Conservation (phyloP, 2,329 filamentous ascomycete genomes). For the Teratosphaeria nubilosa region DNA sequence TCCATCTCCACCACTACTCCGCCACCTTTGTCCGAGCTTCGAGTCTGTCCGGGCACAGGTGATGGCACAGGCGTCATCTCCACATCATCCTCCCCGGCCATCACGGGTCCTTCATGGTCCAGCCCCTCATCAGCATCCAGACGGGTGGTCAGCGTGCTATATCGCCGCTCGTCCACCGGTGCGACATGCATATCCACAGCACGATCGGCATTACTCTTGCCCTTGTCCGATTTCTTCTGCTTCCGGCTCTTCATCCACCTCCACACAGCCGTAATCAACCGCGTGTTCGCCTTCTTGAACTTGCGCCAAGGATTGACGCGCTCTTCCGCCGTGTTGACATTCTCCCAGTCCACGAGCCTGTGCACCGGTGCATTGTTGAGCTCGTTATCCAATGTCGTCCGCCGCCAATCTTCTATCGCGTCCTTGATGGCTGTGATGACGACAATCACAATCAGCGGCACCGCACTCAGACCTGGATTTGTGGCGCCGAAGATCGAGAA, state of each 20-base stretch:
- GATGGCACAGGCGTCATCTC: constrained; percentile 95
- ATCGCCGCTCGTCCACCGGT: constrained; percentile 30
- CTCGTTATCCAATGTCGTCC: constrained; percentile 83
- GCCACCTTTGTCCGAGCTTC: constrained; percentile 5
- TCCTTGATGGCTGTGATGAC: constrained; percentile 85
- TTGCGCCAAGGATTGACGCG: constrained; percentile 76
- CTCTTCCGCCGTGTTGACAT: constrained; percentile 86
- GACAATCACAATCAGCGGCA: constrained; percentile 88
- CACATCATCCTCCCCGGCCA: constrained; percentile 54
- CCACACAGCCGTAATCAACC: constrained; percentile 48
- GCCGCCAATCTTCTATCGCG: constrained; percentile 86
- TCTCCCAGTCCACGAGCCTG: constrained; percentile 75
- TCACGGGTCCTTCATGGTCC: constrained; percentile 10
- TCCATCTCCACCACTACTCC: constrained; percentile 1
- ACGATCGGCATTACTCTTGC: constrained; percentile 33
- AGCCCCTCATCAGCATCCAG: constrained; percentile 27
- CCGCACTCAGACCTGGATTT: constrained; percentile 81
- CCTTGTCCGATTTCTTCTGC: constrained; percentile 36
- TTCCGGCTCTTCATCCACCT: constrained; percentile 34
- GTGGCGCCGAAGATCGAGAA: constrained; percentile 91
- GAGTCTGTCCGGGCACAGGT: constrained; percentile 50
- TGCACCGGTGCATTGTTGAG: constrained; percentile 95
- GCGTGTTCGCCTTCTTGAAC: constrained; percentile 79
- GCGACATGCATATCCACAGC: constrained; percentile 38
- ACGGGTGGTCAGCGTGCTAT: constrained; percentile 40